Percentiles rank a stretch among this genome's conserved stretches.
Conservation (phyloP, 345 rosid species). For the Linum lewisii region DNA sequence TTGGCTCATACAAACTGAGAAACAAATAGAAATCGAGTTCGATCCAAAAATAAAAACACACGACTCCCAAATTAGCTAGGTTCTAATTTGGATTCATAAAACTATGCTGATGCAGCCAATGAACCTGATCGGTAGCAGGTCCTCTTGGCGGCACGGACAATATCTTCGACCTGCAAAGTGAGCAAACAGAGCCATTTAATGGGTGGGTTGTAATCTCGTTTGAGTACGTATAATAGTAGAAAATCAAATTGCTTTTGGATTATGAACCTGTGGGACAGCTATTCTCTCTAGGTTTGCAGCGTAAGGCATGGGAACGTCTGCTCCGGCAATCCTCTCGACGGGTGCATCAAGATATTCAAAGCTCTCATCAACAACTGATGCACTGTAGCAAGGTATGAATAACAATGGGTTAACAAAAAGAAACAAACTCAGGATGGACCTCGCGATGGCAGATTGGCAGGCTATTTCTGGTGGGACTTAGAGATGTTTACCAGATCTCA, state of each 20-base stretch:
- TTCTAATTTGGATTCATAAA: neutral
- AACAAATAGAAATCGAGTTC: neutral
- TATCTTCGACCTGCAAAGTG: slow-evolving; percentile 41
- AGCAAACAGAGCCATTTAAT: too few relatives aligned
- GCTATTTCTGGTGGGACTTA: neutral
- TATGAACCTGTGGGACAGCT: slow-evolving; percentile 76
- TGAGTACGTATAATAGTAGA: too few relatives aligned
- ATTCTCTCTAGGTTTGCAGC: slow-evolving; percentile 82
- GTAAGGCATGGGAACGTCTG: slow-evolving; percentile 93
- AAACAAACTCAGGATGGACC: too few relatives aligned
- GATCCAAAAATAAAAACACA: too few relatives aligned
- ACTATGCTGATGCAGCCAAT: slow-evolving; percentile 2
- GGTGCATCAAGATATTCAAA: slow-evolving; percentile 88
- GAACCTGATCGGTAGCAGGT: slow-evolving; percentile 48
- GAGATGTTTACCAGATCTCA: slow-evolving; percentile 60
- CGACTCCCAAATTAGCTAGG: neutral
- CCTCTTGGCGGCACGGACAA: slow-evolving; percentile 57
- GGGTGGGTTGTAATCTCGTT: neutral
- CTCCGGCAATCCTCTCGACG: slow-evolving; percentile 76
- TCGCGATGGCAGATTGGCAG: too few relatives aligned
- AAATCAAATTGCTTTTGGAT: too few relatives aligned
- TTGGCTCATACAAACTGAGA: neutral
- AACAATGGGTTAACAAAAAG: slow-evolving; percentile 1
- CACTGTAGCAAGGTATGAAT: slow-evolving; percentile 27
- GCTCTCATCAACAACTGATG: slow-evolving; percentile 76